These are phyloP conservation scores for Candida glaebosa DNA, from an alignment of 805 yeast species.

Conservation along the genomic window DNA sequence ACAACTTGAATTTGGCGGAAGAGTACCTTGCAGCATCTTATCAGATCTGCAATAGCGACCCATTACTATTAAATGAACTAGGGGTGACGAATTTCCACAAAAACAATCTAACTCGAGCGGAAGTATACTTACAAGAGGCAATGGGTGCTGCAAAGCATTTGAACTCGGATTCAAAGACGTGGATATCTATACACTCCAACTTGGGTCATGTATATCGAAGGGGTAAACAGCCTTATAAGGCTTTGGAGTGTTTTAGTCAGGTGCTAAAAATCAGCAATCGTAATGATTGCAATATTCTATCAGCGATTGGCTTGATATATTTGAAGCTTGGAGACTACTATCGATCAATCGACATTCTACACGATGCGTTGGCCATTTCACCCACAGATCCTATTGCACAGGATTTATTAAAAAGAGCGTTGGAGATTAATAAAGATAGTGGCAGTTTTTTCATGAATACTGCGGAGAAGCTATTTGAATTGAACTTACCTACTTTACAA, in stretches of 20 bases:
- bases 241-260: slow-evolving; percentile 71
- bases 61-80: slow-evolving; percentile 82
- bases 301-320: slow-evolving; percentile 83
- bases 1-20: slow-evolving; percentile 75
- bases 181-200: slow-evolving; percentile 82
- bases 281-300: slow-evolving; percentile 65
- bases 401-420: slow-evolving; percentile 76
- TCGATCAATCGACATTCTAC: slow-evolving; percentile 73
- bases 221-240: slow-evolving; percentile 55
- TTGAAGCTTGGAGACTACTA: slow-evolving; percentile 61
- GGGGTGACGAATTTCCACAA: slow-evolving; percentile 90
- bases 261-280: slow-evolving; percentile 67
- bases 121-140: slow-evolving; percentile 67
- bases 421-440: slow-evolving; percentile 50
- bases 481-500: slow-evolving; percentile 4
- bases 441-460: slow-evolving; percentile 24
- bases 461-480: slow-evolving; percentile 15
- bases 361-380: slow-evolving; percentile 72
- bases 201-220: slow-evolving; percentile 85
- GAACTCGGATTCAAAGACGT: slow-evolving; percentile 76
- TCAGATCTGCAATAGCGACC: slow-evolving; percentile 79
- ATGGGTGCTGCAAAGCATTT: slow-evolving; percentile 62
- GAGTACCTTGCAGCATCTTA: slow-evolving; percentile 78
- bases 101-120: slow-evolving; percentile 64
- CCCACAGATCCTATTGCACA: slow-evolving; percentile 83